Conservation (phyloP, 176 grass and related monocot genomes). For the Pontederia crassipes region DNA sequence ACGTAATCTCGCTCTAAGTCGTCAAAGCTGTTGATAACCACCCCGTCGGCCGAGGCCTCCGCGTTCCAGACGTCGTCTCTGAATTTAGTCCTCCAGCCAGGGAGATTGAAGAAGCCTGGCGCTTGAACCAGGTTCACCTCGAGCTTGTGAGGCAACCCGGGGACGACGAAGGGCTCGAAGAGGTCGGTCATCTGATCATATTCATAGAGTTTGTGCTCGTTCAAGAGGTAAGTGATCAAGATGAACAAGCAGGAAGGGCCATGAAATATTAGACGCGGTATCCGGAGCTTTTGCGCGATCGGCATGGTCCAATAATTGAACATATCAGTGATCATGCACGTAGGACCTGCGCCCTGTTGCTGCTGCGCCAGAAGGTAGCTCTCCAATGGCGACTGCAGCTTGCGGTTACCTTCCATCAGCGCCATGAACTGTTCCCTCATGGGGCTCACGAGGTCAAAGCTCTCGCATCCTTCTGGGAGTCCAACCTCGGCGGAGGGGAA, state of each 20-base stretch:
- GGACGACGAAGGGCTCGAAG: constrained; percentile 10
- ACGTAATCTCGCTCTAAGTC: constrained; percentile 32
- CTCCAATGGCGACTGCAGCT: constrained; percentile 28
- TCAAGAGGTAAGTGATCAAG: background rate
- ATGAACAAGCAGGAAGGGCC: constrained; percentile 29
- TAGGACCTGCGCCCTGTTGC: background rate
- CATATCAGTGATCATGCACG: constrained; percentile 28
- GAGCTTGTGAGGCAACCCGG: constrained; percentile 18
- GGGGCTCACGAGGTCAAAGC: constrained; percentile 19
- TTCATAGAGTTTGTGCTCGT: too few relatives aligned
- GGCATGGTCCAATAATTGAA: constrained; percentile 25
- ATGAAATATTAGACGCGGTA: constrained; percentile 29
- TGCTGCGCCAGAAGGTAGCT: constrained; percentile 4
- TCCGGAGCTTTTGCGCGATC: constrained; percentile 20
- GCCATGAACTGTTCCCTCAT: background rate
- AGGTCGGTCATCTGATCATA: background rate
- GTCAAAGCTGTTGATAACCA: constrained; percentile 36
- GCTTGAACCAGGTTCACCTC: constrained; percentile 19
- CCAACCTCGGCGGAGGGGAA: constrained; percentile 26
- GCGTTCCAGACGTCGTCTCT: constrained; percentile 10
- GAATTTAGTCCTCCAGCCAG: constrained; percentile 13
- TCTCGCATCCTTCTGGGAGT: constrained; percentile 35
- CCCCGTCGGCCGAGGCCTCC: constrained; percentile 19
- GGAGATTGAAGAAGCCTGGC: constrained; percentile 10
- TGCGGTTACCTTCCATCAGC: constrained; percentile 18